A percentile compares a stretch with the other conserved stretches of the same genome.
These are phyloP conservation scores for Volvox reticuliferus DNA, from an alignment of 139 green algal species.

Conservation along the genomic window DNA sequence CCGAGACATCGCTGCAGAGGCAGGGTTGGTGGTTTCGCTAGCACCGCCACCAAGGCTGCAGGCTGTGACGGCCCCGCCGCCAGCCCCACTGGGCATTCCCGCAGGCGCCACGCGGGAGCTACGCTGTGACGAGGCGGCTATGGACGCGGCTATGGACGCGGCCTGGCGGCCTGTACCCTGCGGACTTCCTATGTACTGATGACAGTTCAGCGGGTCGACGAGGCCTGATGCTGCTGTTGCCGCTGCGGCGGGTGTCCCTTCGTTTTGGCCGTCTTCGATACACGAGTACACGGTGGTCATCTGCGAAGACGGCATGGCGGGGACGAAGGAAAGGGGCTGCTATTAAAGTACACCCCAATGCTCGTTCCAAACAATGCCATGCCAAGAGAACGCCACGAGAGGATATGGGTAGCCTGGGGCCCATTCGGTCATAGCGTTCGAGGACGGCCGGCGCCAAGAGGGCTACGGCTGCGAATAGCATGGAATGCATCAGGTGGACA, in stretches of 20 bases:
- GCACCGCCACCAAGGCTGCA: not conserved
- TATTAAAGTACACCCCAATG: too few species aligned
- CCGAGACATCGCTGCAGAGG: not conserved
- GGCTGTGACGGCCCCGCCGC: not conserved
- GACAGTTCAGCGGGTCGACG: not conserved
- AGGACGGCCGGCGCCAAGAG: too few species aligned
- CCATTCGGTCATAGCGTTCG: too few species aligned
- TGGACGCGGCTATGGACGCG: too few species aligned
- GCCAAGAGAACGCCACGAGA: too few species aligned
- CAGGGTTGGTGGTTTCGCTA: not conserved
- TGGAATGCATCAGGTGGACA: too few species aligned
- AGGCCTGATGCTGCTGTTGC: not conserved
- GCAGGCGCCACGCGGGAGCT: not conserved
- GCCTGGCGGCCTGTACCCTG: not conserved
- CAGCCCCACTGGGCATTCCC: not conserved
- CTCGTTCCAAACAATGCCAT: too few species aligned
- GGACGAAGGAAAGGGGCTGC: too few species aligned
- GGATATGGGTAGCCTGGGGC: too few species aligned
- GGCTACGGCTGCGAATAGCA: too few species aligned
- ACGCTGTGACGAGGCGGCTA: not conserved
- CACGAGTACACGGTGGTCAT: slow-evolving; percentile 9
- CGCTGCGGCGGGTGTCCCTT: not conserved
- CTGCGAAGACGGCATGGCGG: not conserved
- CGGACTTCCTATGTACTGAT: not conserved
- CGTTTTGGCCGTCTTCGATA: not conserved